Evolutionary conservation across 2,329 filamentous ascomycete species (phyloP).

Genomic region (Epichloe festucae): DNA sequence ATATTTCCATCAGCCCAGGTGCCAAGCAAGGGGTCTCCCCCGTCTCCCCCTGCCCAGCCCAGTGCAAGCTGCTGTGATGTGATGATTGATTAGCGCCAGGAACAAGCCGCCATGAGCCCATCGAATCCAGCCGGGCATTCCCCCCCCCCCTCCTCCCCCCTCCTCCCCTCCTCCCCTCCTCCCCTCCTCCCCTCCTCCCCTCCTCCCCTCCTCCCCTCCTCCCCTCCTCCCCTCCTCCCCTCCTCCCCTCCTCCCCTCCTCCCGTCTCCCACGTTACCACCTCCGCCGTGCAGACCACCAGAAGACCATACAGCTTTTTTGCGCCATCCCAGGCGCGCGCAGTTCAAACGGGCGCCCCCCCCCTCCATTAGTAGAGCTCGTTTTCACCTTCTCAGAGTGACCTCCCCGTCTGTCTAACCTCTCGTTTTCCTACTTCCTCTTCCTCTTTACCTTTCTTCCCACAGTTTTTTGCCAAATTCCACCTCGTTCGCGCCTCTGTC

Average conservation of each 20-base stretch:
- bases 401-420: neutral
- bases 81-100: neutral
- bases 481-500: neutral
- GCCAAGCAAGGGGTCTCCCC: no score
- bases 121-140: no score
- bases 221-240: neutral
- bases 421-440: conserved; percentile 3
- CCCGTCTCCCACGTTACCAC: neutral
- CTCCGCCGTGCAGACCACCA: neutral
- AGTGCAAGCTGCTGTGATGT: neutral
- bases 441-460: conserved; percentile 4
- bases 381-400: conserved; percentile 6
- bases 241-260: neutral
- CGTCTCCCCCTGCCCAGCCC: neutral
- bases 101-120: neutral
- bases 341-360: neutral
- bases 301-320: neutral
- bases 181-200: neutral
- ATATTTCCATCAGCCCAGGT: no score
- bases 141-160: no score
- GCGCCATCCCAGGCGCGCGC: neutral
- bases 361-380: neutral
- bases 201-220: neutral
- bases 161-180: neutral
- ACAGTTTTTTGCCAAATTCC: neutral